Conservation (phyloP, 805 yeast genomes). For the Metschnikowia bowlesiae region DNA sequence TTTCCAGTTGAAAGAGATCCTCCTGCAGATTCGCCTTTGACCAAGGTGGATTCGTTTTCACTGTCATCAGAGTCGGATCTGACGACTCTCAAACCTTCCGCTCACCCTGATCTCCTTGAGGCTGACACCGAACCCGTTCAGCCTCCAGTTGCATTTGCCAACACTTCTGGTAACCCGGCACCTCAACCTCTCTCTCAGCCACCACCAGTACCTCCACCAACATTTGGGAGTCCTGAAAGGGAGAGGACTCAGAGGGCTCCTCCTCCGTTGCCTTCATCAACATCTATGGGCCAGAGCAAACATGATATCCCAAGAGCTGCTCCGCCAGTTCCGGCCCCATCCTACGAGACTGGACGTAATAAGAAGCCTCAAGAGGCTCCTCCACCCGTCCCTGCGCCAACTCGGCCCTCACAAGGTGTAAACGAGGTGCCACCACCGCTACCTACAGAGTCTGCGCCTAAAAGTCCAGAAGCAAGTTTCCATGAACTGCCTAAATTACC, state of each 20-base stretch:
- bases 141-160: conserved; percentile 12
- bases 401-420: conserved; percentile 8
- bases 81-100: not conserved
- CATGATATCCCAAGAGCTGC: not conserved
- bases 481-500: conserved; percentile 6
- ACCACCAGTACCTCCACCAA: not conserved
- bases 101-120: not conserved
- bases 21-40: conserved; percentile 9
- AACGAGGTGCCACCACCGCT: conserved; percentile 9
- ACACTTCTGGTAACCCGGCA: not conserved
- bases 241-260: not conserved
- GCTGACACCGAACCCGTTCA: not conserved
- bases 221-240: not conserved
- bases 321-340: conserved; percentile 18
- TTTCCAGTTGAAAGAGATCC: conserved; percentile 5
- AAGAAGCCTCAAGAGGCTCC: not conserved
- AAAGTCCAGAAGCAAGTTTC: not conserved
- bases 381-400: conserved; percentile 14
- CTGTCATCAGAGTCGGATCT: conserved; percentile 2
- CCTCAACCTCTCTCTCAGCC: not conserved
- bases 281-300: no score
- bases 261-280: conserved; percentile 9
- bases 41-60: conserved; percentile 1
- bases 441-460: conserved; percentile 8
- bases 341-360: conserved; percentile 12